Evolutionary conservation across 768 basidiomycete species (phyloP), one percentile per base, ranked within the genome.

Genomic region (Cyathus striatus): DNA sequence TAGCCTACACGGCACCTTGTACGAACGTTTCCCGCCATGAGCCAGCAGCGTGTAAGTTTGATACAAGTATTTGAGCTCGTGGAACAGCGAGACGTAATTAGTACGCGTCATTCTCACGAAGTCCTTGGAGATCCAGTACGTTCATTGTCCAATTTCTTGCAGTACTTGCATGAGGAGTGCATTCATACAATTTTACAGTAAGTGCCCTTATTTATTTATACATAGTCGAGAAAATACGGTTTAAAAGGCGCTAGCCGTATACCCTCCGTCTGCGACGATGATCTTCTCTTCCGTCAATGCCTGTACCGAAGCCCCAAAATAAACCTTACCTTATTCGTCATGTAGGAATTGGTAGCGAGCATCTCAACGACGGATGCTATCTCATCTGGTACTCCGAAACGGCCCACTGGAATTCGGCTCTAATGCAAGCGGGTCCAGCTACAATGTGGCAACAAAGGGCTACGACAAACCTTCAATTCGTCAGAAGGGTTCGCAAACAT

Each of bases 251-350:
- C 65, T 62, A 3, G 65, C 53, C 3, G 70, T 70, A 63, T 59
- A 56, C 1, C 74, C 74, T 14, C 73, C 74, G 46, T 76, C 74
- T 2, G 65, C 70, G 0, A 69, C 70, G 27, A 74, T 60, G 25
- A 74, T 70, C 72, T 76, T 38, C 9, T 21, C 2, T 25, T 20
- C 22, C 13, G 40, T 33, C 40, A 41, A 20, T 23, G 13, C 4
- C 18, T 22, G 25, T 37, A 6, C 21, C 36, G 3, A 20, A 23
- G 21, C 22, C 25, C 21, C n/a, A 16, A 5, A 20, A 16, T 20
- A 37, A 13, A 4, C 33, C 60, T 13, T 40, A 72, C 76, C 68
- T 79, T 79, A 59, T 79, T 76, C 16, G 76, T 77, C 69, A 79
- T 73, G 39, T 78, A 79, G 12, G 59, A 64, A 50, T 79, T 79